A percentile compares a stretch with the other conserved stretches of the same genome.
Conservation (phyloP, 1,284 basidiomycete genomes). For the Rhodotorula sp. region DNA sequence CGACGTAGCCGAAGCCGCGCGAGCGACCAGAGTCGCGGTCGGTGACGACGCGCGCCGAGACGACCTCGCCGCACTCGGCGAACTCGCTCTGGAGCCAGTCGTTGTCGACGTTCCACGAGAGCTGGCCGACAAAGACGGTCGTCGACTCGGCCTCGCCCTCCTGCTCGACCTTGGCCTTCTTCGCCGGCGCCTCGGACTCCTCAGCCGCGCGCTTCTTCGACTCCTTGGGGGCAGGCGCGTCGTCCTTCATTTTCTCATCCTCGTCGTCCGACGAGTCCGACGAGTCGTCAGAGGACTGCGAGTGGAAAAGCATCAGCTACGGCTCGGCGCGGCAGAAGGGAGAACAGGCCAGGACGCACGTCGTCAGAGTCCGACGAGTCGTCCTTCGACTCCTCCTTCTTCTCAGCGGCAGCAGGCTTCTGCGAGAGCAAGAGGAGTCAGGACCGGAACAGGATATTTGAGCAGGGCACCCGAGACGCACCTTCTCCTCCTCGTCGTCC, state of each 20-base stretch:
- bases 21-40: slow-evolving; percentile 86
- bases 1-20: slow-evolving; percentile 92
- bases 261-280: slow-evolving; percentile 32
- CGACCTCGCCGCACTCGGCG: slow-evolving; percentile 81
- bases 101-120: slow-evolving; percentile 97
- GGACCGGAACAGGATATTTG: not conserved
- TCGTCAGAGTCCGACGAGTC: slow-evolving; percentile 35
- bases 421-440: not conserved
- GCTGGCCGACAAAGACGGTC: slow-evolving; percentile 86
- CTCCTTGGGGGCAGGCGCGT: slow-evolving; percentile 54
- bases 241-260: slow-evolving; percentile 62
- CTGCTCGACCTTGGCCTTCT: slow-evolving; percentile 76
- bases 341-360: not conserved
- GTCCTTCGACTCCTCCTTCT: slow-evolving; percentile 32
- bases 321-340: not conserved
- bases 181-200: slow-evolving; percentile 61
- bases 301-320: slow-evolving; percentile 13
- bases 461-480: not conserved
- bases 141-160: slow-evolving; percentile 59
- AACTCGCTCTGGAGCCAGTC: slow-evolving; percentile 95
- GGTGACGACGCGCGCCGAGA: slow-evolving; percentile 83
- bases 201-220: slow-evolving; percentile 73
- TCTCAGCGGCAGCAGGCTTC: slow-evolving; percentile 27
- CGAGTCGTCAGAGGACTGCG: slow-evolving; percentile 28
- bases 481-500: slow-evolving; percentile 34